Conservation (phyloP, 768 basidiomycete genomes). For the Neoboletus magnificus region DNA sequence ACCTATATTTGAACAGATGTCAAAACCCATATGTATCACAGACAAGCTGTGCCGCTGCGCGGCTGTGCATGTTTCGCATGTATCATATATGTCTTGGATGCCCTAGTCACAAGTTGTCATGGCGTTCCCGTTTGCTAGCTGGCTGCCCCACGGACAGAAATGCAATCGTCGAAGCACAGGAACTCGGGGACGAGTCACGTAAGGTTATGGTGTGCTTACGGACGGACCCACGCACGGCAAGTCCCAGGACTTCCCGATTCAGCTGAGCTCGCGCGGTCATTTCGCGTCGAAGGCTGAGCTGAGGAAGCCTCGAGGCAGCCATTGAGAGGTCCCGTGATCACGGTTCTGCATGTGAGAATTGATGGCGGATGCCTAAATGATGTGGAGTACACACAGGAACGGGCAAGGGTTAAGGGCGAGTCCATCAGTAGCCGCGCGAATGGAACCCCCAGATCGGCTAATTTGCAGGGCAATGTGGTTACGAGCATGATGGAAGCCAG, state of each 20-base stretch:
- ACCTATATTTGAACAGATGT: constrained; percentile 7
- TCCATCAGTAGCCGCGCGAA: neutral
- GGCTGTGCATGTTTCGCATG: constrained; percentile 12
- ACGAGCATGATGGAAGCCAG: constrained; percentile 6
- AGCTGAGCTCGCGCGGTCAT: constrained; percentile 28
- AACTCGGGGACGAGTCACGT: neutral
- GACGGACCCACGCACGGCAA: neutral
- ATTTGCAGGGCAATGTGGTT: constrained; percentile 4
- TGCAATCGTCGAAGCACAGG: neutral
- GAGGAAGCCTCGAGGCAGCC: constrained; percentile 28
- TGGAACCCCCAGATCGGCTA: constrained; percentile 23
- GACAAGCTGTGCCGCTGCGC: constrained; percentile 3
- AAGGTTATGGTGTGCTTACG: neutral
- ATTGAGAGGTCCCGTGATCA: constrained; percentile 25
- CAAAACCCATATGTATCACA: neutral
- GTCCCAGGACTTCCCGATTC: constrained; percentile 11
- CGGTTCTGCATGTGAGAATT: constrained; percentile 3
- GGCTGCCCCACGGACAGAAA: neutral
- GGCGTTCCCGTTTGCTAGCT: neutral
- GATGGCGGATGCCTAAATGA: constrained; percentile 11
- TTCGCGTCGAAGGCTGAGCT: constrained; percentile 21
- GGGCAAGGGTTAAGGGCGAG: constrained; percentile 20
- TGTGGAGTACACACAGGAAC: constrained; percentile 23
- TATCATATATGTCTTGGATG: neutral
- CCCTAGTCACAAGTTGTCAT: neutral